Evolutionary conservation across 2,329 filamentous ascomycete species (phyloP).

Genomic region (Colletotrichum sp.): DNA sequence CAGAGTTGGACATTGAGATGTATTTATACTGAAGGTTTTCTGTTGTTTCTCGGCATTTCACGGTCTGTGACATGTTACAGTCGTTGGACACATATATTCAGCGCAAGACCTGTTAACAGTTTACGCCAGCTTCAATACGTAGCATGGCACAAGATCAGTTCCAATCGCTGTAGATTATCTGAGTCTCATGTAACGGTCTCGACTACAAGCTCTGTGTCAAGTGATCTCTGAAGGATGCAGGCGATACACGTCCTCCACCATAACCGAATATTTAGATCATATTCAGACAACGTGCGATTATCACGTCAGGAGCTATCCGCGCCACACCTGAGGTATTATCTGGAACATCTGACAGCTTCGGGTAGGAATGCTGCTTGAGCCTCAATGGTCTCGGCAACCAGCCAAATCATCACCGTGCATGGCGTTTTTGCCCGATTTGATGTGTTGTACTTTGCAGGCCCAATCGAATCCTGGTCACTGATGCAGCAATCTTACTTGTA

Average conservation of each 20-base stretch:
- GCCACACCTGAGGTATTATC: neutral
- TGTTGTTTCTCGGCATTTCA: rapidly evolving
- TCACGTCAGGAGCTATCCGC: neutral
- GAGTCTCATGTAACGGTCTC: neutral
- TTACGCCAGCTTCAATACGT: neutral
- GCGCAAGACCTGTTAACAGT: rapidly evolving
- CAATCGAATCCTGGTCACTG: neutral
- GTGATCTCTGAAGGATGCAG: neutral
- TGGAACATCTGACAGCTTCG: neutral
- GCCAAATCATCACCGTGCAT: neutral
- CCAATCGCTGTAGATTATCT: neutral
- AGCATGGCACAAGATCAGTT: rapidly evolving
- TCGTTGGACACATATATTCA: neutral
- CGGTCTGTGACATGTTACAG: rapidly evolving
- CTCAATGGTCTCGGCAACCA: neutral
- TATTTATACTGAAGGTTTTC: neutral
- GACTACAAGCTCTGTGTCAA: neutral
- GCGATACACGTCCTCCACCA: neutral
- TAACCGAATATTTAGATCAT: neutral
- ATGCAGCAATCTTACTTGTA: neutral
- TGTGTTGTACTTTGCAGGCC: neutral
- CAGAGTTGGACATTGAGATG: neutral
- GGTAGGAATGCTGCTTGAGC: neutral
- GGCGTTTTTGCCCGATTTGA: neutral
- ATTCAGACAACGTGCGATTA: neutral